Base-by-base conservation (phyloP, 768 basidiomycete species). In the Lactifluus subvellereus region DNA sequence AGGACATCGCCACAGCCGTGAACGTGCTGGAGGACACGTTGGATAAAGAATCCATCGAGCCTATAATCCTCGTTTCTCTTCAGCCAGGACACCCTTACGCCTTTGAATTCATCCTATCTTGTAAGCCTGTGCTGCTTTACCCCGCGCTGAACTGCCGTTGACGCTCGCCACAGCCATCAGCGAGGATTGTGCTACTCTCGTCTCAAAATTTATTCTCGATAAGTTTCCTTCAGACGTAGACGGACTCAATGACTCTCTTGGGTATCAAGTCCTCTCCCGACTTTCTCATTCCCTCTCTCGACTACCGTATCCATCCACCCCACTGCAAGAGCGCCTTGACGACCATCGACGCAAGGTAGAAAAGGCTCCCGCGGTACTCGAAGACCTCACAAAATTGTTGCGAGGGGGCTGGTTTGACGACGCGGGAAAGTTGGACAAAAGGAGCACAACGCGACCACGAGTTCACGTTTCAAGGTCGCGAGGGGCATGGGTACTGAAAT, bases 31-130 rank as follows among this genome's bases (percentile, higher is more conserved):
- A 64, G 49, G 63, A 27, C 9, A 51, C 58, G 1, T 54, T 64
- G 42, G 63, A 60, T 33, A 22, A 51, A 14, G 5, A 56, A 18
- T 64, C 63, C 10, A 57, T 60, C 33, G 58, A 6, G 16, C 48
- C 53, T 3, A 60, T 64, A 32, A 43, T 64, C n/a, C 47, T 7
- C 14, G 40, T 40, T 11, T 54, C 63, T 27, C 11, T 64, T 37
- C 59, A 50, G 18, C 59, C 48, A 0, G 48, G 37, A 4, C n/a
- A 45, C 6, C 63, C 58, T 7, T 56, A 60, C n/a, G 54, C 32
- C 4, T 56, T 64, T 16, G 63, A 64, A 33, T 64, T 64, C 42
- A 64, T 64, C 2, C 4, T 64, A 16, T 60, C 58, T 14, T 35
- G 63, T 64, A 32, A 49, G 49, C 27, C 5, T 16, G 5, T 5